Base-by-base conservation (phyloP, 2,329 filamentous ascomycete genomes). In the Exophiala spinifera region DNA sequence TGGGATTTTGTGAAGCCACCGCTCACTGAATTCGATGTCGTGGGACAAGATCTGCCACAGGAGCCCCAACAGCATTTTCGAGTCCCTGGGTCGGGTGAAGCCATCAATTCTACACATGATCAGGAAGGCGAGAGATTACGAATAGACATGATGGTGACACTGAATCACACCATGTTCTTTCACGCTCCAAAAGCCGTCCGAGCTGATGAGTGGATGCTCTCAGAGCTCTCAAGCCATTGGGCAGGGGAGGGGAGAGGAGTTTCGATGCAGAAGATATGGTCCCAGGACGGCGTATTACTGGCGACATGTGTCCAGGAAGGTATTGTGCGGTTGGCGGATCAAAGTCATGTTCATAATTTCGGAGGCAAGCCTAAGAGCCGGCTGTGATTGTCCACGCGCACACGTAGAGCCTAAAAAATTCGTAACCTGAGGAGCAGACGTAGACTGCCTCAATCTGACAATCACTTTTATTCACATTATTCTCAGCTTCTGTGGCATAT, bases 91-190 rank as follows among this genome's bases (percentile, higher is more conserved):
- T 25, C 23, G 23, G 5, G 4, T 11, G 28, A 31, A 11, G 7
- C 2, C 4, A 31, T 31, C 28, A 11, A 6, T 8, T 11, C 5
- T 10, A 11, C 4, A 11, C 5, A 31, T 6, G 43, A 47, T 25
- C 13, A 34, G 23, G 42, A 46, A 21, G 23, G 34, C 23, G 23
- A 28, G 25, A 15, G 17, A 17, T 20, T 33, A 11, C 42, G 72
- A 47, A 65, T 76, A 15, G 73, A 73, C 6, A 76, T 77, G 73
- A 76, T 77, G 71, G 75, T 77, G 51, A 75, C 72, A 36, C 65
- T 78, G 19, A 74, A 76, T 56, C 75, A 77, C 62, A 72, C 73
- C 0, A 77, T 78, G 34, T 76, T 76, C 59, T 78, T 78, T 62
- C 75, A 78, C 49, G 71, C 72, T 47, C 73, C 74, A 21, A 64